Evolutionary conservation across 106 monocot genomes (phyloP), one percentile per base, ranked within the genome.

Genomic region (Platanthera zijinensis): DNA sequence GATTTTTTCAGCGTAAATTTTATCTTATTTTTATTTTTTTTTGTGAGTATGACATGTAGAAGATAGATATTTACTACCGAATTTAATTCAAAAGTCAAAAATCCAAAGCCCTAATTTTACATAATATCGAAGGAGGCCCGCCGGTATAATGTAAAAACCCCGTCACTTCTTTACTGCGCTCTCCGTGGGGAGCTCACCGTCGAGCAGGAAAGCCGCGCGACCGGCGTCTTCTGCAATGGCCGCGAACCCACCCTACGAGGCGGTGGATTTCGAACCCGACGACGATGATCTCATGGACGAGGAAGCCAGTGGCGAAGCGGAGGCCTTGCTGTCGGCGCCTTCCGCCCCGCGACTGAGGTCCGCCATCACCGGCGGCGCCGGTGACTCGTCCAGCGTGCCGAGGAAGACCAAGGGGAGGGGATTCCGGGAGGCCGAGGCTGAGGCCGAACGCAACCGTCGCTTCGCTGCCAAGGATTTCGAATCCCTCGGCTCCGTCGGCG

Each of bases 221-320:
- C 66, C 32, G 30, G 66, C 25, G 11, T 66, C 10, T 61, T 11
- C 25, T 66, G 8, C 66, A 11, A 84, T 84, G 85, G 89, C 85
- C 52, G 78, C 87, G 48, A 84, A 79, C 52, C 79, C 81, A 19
- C 32, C 25, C 39, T 87, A 95, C 73, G 88, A 92, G 77, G 88
- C 78, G 59, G 86, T 95, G 17, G 95, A 95, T 62, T 95, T 92
- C 80, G 92, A 95, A 77, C 83, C 83, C 25, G 94, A 95, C 67
- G 89, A 90, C n/a, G 95, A 95, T 76, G 95, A 95, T 69, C 90
- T 95, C 49, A 92, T 92, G 92, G 95, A 95, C 77, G 95, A 92
- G 72, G 92, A 95, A 46, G 90, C 14, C 51, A 71, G 54, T 45
- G 88, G 48, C n/a, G 89, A 87, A 17, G 82, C 52, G 47, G 81